phyloP scores from a whole-genome alignment of 140 eudicot genomes.

The Stevia rebaudiana region DNA sequence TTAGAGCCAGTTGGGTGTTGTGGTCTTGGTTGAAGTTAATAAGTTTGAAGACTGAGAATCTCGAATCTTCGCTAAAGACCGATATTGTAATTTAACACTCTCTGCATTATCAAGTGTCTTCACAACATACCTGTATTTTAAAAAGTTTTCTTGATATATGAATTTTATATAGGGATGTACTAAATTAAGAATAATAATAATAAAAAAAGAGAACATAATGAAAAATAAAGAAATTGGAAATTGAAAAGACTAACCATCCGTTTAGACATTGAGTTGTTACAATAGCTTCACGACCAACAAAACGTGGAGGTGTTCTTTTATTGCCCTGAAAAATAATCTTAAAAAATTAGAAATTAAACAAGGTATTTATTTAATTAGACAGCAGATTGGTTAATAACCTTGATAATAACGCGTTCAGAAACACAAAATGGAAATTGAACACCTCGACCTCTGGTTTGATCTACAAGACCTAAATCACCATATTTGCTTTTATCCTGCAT shows the following conservation, averaged over 20 bases:
- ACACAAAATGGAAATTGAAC: slow-evolving; percentile 85
- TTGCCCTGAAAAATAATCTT: slow-evolving; percentile 56
- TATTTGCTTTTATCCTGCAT: slow-evolving; percentile 44
- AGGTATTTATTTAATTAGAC: background rate
- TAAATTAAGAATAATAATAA: too few species aligned
- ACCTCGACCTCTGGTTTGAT: slow-evolving; percentile 65
- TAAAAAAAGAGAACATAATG: background rate
- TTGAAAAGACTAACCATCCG: slow-evolving; percentile 57
- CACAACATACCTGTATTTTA: slow-evolving; percentile 71
- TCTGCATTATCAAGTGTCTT: slow-evolving; percentile 98
- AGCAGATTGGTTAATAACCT: slow-evolving; percentile 36
- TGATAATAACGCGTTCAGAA: slow-evolving; percentile 71
- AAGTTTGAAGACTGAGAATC: slow-evolving; percentile 36
- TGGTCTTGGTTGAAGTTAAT: slow-evolving; percentile 32
- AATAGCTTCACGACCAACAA: slow-evolving; percentile 91
- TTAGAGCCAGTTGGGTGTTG: slow-evolving; percentile 50
- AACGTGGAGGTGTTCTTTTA: slow-evolving; percentile 90
- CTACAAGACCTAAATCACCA: slow-evolving; percentile 43
- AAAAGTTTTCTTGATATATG: background rate
- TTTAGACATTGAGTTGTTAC: slow-evolving; percentile 90
- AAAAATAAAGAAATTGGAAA: background rate
- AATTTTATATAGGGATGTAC: background rate
- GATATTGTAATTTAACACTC: slow-evolving; percentile 85
- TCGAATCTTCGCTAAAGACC: slow-evolving; percentile 78
- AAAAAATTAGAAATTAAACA: background rate